These are phyloP conservation scores for Leptoxyphium fumago DNA, from an alignment of 2,329 filamentous ascomycete species.

Conservation along the genomic window DNA sequence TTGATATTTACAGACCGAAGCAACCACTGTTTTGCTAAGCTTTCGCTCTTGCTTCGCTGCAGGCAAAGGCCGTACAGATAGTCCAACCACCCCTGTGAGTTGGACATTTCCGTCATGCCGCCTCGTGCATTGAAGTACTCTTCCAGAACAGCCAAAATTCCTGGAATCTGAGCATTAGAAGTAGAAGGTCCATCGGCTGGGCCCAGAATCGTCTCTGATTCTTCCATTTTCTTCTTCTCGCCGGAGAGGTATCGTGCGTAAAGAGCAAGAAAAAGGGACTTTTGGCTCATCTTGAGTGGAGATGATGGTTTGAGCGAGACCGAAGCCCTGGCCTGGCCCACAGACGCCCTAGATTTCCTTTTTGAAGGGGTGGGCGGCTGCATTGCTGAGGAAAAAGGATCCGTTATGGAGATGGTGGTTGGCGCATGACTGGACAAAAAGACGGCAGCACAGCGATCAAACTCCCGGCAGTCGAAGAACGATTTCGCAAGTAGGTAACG, in stretches of 20 bases:
- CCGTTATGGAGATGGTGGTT: slow-evolving; percentile 24
- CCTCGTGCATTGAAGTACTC: slow-evolving; percentile 60
- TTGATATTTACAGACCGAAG: slow-evolving; percentile 76
- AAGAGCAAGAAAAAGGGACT: slow-evolving; percentile 77
- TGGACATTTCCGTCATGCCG: slow-evolving; percentile 16
- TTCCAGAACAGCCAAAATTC: slow-evolving; percentile 61
- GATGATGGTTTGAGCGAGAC: not conserved
- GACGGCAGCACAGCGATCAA: slow-evolving; percentile 79
- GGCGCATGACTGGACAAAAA: slow-evolving; percentile 52
- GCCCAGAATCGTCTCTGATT: slow-evolving; percentile 92
- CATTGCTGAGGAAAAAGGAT: slow-evolving; percentile 15
- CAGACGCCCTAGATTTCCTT: slow-evolving; percentile 4
- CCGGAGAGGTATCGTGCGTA: slow-evolving; percentile 89
- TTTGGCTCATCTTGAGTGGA: slow-evolving; percentile 53
- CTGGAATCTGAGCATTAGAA: slow-evolving; percentile 68
- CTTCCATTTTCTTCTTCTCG: slow-evolving; percentile 92
- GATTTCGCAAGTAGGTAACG: slow-evolving; percentile 85
- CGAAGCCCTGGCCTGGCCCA: not conserved
- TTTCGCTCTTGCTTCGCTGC: slow-evolving; percentile 79
- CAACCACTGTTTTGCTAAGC: slow-evolving; percentile 72
- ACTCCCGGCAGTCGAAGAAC: slow-evolving; percentile 90
- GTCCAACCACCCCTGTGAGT: slow-evolving; percentile 76
- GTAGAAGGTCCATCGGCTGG: slow-evolving; percentile 78
- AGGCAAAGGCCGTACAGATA: slow-evolving; percentile 85
- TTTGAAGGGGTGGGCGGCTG: slow-evolving; percentile 31